Evolutionary conservation across 108 stramenopile species (phyloP), one percentile per base, ranked within the genome.

Genomic region (Conticribra weissflogii): DNA sequence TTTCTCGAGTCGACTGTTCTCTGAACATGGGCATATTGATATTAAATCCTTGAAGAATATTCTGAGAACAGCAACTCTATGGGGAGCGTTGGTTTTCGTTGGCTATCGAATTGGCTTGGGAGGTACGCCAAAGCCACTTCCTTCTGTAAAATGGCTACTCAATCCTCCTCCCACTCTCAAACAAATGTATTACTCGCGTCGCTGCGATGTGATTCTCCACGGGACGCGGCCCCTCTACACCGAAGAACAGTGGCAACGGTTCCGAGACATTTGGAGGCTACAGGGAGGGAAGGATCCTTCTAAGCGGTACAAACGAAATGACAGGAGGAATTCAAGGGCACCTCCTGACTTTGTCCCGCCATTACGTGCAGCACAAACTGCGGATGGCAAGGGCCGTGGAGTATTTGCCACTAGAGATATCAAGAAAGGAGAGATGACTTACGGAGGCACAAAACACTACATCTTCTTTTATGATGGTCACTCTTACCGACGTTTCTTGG

Each of bases 381-480:
- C 27, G 22, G 27, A 56, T 56, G 55, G 55, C 1, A 56, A 56
- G 27, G 55, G 27, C 5, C 3, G 55, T 0, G 55, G 55, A 16
- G 12, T 56, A 2, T 56, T 56, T 56, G 55, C 55, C 0, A 56
- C 55, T 0, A 23, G 55, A 1, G 55, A 32, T 28, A 56, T 56
- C 0, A 31, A 56, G 23, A 15, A 23, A 30, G 55, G 55, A 29
- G 55, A 56, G 17, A 56, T 56, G 55, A 28, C 27, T 0, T 56
- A 56, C 30, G 55, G 55, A 0, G 55, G 55, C 16, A 32, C 22
- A 17, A 23, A 15, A n/a, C 27, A 56, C 30, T 56, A 56, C 30
- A 28, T 28, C 0, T 56, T 56, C 16, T 56, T 56, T 9, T 17
- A 27, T 18, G n/a, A 27, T 14, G 55, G 55, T 16, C 25, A 23